Conservation (phyloP, 2,329 filamentous ascomycete genomes). For the Capronia coronata region DNA sequence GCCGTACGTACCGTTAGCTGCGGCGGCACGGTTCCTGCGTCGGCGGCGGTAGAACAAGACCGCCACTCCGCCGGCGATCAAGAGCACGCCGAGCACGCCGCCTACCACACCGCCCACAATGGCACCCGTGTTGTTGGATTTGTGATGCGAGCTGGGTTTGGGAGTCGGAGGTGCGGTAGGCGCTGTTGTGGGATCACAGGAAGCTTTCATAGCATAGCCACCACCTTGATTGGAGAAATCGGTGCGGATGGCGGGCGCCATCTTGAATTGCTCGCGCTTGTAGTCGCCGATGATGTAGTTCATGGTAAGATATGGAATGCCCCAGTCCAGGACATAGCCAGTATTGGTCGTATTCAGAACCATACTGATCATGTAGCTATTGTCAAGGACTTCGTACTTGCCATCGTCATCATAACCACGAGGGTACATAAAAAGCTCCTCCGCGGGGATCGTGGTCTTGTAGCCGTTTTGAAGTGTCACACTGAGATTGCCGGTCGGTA, state of each 20-base stretch:
- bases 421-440: slow-evolving; percentile 24
- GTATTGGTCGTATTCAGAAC: slow-evolving; percentile 16
- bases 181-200: slow-evolving; percentile 17
- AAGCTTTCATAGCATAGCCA: slow-evolving; percentile 18
- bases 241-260: slow-evolving; percentile 22
- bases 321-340: slow-evolving; percentile 20
- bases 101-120: slow-evolving; percentile 29
- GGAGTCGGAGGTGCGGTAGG: slow-evolving; percentile 2
- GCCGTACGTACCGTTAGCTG: neutral
- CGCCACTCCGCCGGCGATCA: slow-evolving; percentile 16
- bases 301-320: slow-evolving; percentile 26
- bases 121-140: slow-evolving; percentile 20
- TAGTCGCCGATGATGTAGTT: slow-evolving; percentile 27
- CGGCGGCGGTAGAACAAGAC: slow-evolving; percentile 19
- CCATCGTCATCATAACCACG: slow-evolving; percentile 22
- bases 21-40: slow-evolving; percentile 5
- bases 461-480: slow-evolving; percentile 24
- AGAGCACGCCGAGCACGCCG: slow-evolving; percentile 22
- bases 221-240: slow-evolving; percentile 15
- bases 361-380: slow-evolving; percentile 16
- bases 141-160: neutral
- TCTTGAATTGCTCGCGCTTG: slow-evolving; percentile 20
- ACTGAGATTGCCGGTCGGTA: slow-evolving; percentile 21
- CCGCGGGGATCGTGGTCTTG: slow-evolving; percentile 23
- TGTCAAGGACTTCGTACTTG: slow-evolving; percentile 16